These are phyloP conservation scores for Leccinum truebloodii DNA, from an alignment of 768 basidiomycete genomes.

Conservation along the genomic window DNA sequence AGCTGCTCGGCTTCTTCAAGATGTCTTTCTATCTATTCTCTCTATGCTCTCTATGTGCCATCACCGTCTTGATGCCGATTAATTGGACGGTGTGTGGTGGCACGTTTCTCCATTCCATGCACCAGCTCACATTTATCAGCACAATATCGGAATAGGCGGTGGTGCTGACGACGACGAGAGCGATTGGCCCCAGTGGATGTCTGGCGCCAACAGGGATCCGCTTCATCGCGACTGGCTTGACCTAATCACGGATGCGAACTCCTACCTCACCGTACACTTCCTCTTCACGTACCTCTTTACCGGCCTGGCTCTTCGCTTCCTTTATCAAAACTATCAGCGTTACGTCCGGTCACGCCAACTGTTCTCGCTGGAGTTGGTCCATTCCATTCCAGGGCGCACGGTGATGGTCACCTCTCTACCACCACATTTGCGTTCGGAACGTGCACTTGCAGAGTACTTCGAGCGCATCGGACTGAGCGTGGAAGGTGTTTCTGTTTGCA, in stretches of 20 bases:
- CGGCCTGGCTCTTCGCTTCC: constrained; percentile 77
- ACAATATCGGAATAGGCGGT: constrained; percentile 71
- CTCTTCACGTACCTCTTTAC: constrained; percentile 96
- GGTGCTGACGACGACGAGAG: constrained; percentile 39
- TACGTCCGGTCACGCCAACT: constrained; percentile 91
- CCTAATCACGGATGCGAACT: constrained; percentile 86
- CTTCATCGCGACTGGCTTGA: constrained; percentile 73
- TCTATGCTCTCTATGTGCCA: constrained; percentile 78
- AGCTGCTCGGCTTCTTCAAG: constrained; percentile 95
- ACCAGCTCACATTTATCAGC: constrained; percentile 40
- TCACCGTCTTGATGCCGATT: constrained; percentile 88
- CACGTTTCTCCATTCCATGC: neutral
- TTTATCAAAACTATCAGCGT: constrained; percentile 85
- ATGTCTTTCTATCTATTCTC: constrained; percentile 93
- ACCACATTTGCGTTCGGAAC: constrained; percentile 80
- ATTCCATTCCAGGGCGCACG: constrained; percentile 92
- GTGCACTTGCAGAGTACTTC: constrained; percentile 88
- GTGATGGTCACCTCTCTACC: constrained; percentile 88
- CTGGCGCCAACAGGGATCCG: constrained; percentile 27
- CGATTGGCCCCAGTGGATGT: constrained; percentile 47
- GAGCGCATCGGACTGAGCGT: constrained; percentile 85
- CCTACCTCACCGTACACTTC: constrained; percentile 86
- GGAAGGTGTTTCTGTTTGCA: constrained; percentile 88
- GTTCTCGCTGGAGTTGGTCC: constrained; percentile 92
- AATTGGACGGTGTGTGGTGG: constrained; percentile 76